These are phyloP conservation scores for Candida insectalens DNA, from an alignment of 805 yeast species.

Conservation along the genomic window DNA sequence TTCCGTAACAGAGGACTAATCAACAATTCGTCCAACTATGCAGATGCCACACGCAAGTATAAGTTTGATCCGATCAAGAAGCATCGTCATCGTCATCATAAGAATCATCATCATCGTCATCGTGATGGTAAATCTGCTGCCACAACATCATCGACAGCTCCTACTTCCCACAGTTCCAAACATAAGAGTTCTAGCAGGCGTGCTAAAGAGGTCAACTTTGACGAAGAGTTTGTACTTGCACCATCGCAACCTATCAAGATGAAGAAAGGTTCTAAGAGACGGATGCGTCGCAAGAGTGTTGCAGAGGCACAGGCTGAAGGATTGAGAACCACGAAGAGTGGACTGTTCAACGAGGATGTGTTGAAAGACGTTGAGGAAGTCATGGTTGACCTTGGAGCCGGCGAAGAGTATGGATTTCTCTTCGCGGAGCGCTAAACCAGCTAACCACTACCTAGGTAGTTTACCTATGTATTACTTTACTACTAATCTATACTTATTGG, in stretches of 20 bases:
- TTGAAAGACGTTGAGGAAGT: constrained; percentile 67
- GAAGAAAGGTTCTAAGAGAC: constrained; percentile 11
- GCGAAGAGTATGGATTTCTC: constrained; percentile 29
- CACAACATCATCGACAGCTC: neutral
- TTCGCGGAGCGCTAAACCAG: constrained; percentile 20
- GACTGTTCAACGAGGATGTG: constrained; percentile 67
- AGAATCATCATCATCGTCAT: constrained; percentile 1
- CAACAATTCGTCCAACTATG: constrained; percentile 6
- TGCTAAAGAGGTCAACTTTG: neutral
- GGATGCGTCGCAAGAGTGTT: constrained; percentile 54
- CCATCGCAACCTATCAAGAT: constrained; percentile 3
- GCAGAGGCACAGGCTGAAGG: constrained; percentile 75
- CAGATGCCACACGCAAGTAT: constrained; percentile 13
- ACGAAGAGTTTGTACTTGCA: constrained; percentile 8
- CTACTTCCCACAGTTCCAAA: neutral
- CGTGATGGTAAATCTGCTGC: neutral
- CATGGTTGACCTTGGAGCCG: constrained; percentile 40
- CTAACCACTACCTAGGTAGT: no score
- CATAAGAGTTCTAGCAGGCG: neutral
- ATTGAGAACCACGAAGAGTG: constrained; percentile 62
- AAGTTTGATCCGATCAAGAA: constrained; percentile 8
- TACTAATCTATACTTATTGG: no score
- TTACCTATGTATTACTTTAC: no score
- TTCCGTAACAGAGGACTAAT: constrained; percentile 70
- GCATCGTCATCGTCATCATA: constrained; percentile 1